Conservation (phyloP, 129 eudicot species). For the Gnaphalium uliginosum region DNA sequence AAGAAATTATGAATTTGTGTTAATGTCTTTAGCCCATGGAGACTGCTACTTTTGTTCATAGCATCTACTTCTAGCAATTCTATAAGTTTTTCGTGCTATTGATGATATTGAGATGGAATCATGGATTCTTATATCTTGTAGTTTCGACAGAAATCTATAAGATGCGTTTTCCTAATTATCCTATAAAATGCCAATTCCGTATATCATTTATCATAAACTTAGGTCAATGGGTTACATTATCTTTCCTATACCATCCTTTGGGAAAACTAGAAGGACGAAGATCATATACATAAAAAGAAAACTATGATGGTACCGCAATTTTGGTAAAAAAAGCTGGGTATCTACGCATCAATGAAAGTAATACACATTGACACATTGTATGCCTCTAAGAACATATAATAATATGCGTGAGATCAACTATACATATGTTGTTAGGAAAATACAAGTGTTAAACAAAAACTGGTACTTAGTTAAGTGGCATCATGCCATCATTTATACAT, state of each 20-base stretch:
- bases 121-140: constrained; percentile 39
- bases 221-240: not conserved
- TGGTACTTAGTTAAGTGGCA: not conserved
- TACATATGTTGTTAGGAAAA: constrained; percentile 8
- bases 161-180: constrained; percentile 16
- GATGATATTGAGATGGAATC: constrained; percentile 40
- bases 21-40: constrained; percentile 33
- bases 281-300: no score
- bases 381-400: constrained; percentile 8
- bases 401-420: constrained; percentile 15
- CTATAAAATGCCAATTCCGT: not conserved
- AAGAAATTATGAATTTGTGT: constrained; percentile 27
- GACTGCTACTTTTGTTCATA: constrained; percentile 46
- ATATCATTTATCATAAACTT: not conserved
- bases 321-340: not conserved
- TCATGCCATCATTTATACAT: not conserved
- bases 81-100: constrained; percentile 39
- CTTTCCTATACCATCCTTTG: not conserved
- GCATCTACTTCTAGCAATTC: constrained; percentile 36
- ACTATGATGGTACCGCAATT: not conserved
- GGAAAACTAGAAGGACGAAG: not conserved
- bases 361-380: constrained; percentile 2
- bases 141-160: constrained; percentile 33
- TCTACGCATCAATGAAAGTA: constrained; percentile 15
- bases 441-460: not conserved